phyloP scores from a whole-genome alignment of 2,329 filamentous ascomycete genomes.

The Neoascochyta sp. region DNA sequence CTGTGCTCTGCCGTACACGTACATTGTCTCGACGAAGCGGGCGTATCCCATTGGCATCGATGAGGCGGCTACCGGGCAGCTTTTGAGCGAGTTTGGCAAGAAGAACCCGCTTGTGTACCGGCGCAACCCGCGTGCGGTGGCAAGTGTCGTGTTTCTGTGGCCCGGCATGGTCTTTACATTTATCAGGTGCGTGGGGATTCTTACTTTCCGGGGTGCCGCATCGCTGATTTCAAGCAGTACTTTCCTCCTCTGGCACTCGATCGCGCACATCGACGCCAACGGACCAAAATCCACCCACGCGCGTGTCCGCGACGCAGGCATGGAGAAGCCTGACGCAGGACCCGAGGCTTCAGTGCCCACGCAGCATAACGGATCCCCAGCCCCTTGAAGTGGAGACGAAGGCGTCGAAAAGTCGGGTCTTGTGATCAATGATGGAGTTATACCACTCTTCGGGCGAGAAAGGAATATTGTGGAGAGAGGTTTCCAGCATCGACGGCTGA shows the following conservation, averaged over 20 bases:
- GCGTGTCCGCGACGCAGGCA: constrained; percentile 13
- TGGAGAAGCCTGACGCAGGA: constrained; percentile 3
- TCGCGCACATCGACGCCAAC: constrained; percentile 38
- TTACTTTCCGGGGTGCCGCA: not conserved
- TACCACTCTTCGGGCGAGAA: not conserved
- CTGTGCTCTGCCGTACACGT: constrained; percentile 50
- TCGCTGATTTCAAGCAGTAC: constrained; percentile 26
- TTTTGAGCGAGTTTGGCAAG: constrained; percentile 37
- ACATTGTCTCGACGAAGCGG: constrained; percentile 48
- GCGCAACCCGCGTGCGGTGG: constrained; percentile 50
- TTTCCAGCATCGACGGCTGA: not conserved
- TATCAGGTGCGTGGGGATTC: constrained; percentile 41
- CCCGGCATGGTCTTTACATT: constrained; percentile 49
- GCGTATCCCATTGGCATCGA: constrained; percentile 46
- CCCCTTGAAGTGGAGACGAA: constrained; percentile 1
- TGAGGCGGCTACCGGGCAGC: constrained; percentile 24
- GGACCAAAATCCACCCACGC: constrained; percentile 42
- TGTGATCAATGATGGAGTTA: constrained; percentile 2
- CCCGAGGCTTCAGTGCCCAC: constrained; percentile 3
- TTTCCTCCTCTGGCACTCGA: constrained; percentile 38
- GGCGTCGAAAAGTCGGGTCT: constrained; percentile 1
- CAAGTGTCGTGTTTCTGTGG: constrained; percentile 54
- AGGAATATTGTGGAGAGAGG: not conserved
- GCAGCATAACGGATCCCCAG: not conserved
- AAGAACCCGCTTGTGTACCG: constrained; percentile 44